phyloP scores from a whole-genome alignment of 306 rosid species.

The Quercus gilva region DNA sequence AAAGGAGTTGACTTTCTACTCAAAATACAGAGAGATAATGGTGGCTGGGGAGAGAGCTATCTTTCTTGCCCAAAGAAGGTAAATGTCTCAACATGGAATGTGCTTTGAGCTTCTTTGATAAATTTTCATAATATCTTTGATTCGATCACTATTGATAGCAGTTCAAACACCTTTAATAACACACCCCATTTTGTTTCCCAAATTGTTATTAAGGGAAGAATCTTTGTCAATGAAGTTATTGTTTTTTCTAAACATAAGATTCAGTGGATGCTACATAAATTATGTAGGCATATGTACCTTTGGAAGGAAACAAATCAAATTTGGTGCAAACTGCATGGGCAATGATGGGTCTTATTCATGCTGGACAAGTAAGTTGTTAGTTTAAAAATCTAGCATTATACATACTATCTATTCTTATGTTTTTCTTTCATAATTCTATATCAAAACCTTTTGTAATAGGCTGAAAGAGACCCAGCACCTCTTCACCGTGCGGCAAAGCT shows the following conservation, averaged over 20 bases:
- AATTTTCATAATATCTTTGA: not conserved
- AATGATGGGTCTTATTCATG: slow-evolving; percentile 57
- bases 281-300: slow-evolving; percentile 40
- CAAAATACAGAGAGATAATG: slow-evolving; percentile 41
- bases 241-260: not conserved
- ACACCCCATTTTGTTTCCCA: not conserved
- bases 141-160: not conserved
- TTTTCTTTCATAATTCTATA: not conserved
- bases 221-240: not conserved
- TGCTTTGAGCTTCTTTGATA: too few relatives aligned
- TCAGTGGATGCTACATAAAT: not conserved
- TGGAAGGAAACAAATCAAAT: slow-evolving; percentile 51
- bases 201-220: not conserved
- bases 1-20: slow-evolving; percentile 54
- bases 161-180: not conserved
- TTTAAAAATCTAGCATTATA: not conserved
- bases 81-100: not conserved
- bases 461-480: slow-evolving; percentile 51
- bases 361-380: slow-evolving; percentile 40
- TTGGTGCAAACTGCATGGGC: slow-evolving; percentile 76
- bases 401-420: not conserved
- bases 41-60: slow-evolving; percentile 81
- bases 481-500: slow-evolving; percentile 57
- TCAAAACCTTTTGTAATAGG: slow-evolving; percentile 22
- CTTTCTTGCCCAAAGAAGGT: slow-evolving; percentile 56